Evolutionary conservation across 1,139 yeast species (phyloP).

Genomic region (Ogataea hybrid): DNA sequence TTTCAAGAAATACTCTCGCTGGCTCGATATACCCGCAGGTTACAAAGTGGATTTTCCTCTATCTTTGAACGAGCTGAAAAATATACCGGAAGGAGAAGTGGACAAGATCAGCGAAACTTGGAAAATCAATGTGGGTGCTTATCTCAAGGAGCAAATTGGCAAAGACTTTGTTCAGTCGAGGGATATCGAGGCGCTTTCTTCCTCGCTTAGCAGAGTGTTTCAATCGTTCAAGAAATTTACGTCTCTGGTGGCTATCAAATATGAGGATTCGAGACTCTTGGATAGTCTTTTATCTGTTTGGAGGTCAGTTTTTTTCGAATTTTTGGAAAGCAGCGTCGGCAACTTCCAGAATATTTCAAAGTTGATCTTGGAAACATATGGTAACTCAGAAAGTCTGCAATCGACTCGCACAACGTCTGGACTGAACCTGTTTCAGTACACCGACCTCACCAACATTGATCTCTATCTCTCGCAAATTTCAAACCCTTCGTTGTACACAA

Average conservation of each 20-base stretch:
- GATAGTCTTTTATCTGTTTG: slow-evolving; percentile 21
- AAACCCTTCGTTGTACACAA: slow-evolving; percentile 13
- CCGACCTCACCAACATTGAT: slow-evolving; percentile 21
- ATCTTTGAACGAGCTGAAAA: slow-evolving; percentile 13
- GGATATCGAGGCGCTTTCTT: slow-evolving; percentile 19
- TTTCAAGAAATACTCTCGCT: slow-evolving; percentile 26
- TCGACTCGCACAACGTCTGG: slow-evolving; percentile 18
- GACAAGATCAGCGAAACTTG: slow-evolving; percentile 15
- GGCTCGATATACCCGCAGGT: slow-evolving; percentile 22
- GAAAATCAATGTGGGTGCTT: slow-evolving; percentile 20
- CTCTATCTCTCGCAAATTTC: slow-evolving; percentile 19
- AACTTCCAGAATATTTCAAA: slow-evolving; percentile 22
- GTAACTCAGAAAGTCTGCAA: slow-evolving; percentile 12
- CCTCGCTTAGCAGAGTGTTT: slow-evolving; percentile 20
- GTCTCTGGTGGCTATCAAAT: slow-evolving; percentile 26
- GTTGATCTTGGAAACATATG: slow-evolving; percentile 16
- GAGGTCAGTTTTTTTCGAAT: slow-evolving; percentile 17
- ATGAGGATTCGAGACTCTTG: slow-evolving; percentile 13
- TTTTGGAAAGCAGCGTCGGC: slow-evolving; percentile 15
- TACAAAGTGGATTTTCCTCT: slow-evolving; percentile 20
- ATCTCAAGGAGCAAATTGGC: slow-evolving; percentile 7
- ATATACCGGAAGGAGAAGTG: slow-evolving; percentile 9
- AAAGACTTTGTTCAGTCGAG: slow-evolving; percentile 3
- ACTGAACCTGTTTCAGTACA: slow-evolving; percentile 19
- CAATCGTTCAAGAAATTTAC: slow-evolving; percentile 30